Conservation (phyloP, 345 rosid species). For the Salix purpurea region DNA sequence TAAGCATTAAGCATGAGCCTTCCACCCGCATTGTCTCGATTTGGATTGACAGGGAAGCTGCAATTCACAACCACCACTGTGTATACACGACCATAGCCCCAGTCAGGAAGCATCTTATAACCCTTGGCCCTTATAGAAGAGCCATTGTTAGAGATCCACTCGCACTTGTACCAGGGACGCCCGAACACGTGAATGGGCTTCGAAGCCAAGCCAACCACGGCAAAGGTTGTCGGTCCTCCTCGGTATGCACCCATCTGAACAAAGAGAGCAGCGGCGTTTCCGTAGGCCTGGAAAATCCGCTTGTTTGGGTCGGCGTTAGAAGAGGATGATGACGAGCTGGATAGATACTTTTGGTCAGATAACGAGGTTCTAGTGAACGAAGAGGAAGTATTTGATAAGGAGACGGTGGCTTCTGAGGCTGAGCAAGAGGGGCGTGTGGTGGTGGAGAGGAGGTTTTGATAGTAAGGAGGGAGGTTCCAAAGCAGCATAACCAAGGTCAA, state of each 20-base stretch:
- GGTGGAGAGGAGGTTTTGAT: slow-evolving; percentile 58
- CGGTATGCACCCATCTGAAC: slow-evolving; percentile 89
- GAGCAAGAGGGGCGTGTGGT: slow-evolving; percentile 27
- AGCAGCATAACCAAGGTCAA: slow-evolving; percentile 63
- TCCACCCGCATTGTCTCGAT: slow-evolving; percentile 59
- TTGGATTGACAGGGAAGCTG: slow-evolving; percentile 55
- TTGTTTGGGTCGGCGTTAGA: slow-evolving; percentile 50
- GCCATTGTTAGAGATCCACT: slow-evolving; percentile 66
- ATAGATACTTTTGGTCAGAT: slow-evolving; percentile 21
- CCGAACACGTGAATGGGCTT: slow-evolving; percentile 73
- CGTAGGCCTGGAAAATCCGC: slow-evolving; percentile 62
- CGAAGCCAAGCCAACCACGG: slow-evolving; percentile 78
- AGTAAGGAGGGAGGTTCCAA: slow-evolving; percentile 77
- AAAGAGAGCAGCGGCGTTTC: slow-evolving; percentile 78
- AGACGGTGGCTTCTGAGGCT: slow-evolving; percentile 26
- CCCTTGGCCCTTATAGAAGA: slow-evolving; percentile 57
- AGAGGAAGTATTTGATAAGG: slow-evolving; percentile 17
- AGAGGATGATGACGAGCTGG: neutral
- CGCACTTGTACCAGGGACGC: slow-evolving; percentile 73
- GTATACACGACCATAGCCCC: slow-evolving; percentile 89
- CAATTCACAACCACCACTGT: slow-evolving; percentile 78
- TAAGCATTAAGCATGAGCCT: slow-evolving; percentile 65
- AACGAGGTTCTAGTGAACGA: slow-evolving; percentile 9
- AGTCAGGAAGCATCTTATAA: slow-evolving; percentile 69
- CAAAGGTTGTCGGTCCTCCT: slow-evolving; percentile 65